phyloP scores from a whole-genome alignment of 345 rosid species.

The Salix arbutifolia region DNA sequence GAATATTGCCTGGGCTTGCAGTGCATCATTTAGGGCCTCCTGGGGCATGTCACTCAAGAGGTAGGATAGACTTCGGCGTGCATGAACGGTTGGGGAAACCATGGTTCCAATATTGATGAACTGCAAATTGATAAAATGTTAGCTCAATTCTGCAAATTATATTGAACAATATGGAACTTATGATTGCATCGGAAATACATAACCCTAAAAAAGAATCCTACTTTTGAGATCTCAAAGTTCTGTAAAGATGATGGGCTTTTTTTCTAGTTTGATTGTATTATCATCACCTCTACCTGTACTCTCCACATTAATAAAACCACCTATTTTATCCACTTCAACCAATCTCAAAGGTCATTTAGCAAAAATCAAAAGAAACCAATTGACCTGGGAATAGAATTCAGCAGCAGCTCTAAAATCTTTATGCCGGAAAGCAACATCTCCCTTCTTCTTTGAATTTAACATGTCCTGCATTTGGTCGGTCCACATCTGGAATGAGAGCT shows the following conservation, averaged over 20 bases:
- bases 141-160: constrained; percentile 1
- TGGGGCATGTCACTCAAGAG: constrained; percentile 65
- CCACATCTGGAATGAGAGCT: constrained; percentile 88
- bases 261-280: background rate
- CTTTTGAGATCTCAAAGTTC: background rate
- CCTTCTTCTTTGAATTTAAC: constrained; percentile 74
- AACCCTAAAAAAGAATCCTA: background rate
- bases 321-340: background rate
- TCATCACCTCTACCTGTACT: background rate
- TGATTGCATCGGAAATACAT: background rate
- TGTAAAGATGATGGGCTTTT: background rate
- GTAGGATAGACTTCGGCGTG: constrained; percentile 69
- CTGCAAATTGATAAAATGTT: constrained; percentile 37
- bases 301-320: background rate
- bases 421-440: constrained; percentile 66
- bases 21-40: constrained; percentile 72
- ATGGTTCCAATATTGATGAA: constrained; percentile 67
- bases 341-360: background rate
- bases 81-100: constrained; percentile 69
- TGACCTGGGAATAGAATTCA: constrained; percentile 72
- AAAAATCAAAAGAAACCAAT: background rate
- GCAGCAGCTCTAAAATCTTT: constrained; percentile 62
- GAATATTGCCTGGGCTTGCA: constrained; percentile 65
- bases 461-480: constrained; percentile 86
- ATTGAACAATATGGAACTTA: background rate